phyloP scores from a whole-genome alignment of 306 rosid genomes.

The Carpinus viminea region DNA sequence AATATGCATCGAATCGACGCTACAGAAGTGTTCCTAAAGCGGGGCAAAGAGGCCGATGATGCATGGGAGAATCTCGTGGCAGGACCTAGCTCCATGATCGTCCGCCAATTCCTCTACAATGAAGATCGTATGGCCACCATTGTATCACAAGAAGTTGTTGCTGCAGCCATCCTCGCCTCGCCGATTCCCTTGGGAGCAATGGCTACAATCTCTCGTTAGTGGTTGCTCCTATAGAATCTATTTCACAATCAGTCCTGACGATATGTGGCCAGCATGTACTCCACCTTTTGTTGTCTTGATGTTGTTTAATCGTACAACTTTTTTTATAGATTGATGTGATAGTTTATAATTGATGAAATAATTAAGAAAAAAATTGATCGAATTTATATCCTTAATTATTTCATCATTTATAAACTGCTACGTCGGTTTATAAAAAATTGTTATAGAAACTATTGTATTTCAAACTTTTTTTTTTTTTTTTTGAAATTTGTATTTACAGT shows the following conservation, averaged over 20 bases:
- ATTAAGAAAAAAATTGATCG: no score
- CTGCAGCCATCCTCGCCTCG: background rate
- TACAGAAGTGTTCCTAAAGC: constrained; percentile 32
- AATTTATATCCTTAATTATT: no score
- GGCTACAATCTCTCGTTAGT: constrained; percentile 25
- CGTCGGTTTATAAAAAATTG: no score
- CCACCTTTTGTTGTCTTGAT: background rate
- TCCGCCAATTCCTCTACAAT: constrained; percentile 18
- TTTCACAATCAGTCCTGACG: background rate
- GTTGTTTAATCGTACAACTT: no score
- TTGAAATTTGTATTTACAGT: background rate
- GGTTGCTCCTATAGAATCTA: constrained; percentile 9
- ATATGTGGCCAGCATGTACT: background rate
- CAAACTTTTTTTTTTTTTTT: background rate
- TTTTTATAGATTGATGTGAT: no score
- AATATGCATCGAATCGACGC: constrained; percentile 43
- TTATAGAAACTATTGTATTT: no score
- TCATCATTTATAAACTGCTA: no score
- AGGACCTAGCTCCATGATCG: constrained; percentile 22
- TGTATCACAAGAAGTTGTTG: background rate
- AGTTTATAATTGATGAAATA: no score
- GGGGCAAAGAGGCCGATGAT: constrained; percentile 8
- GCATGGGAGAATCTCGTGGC: constrained; percentile 41
- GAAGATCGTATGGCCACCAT: constrained; percentile 6
- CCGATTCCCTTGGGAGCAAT: constrained; percentile 4